phyloP scores from a whole-genome alignment of 2,329 filamentous ascomycete species.

The Parasarocladium wereldwijsianum region DNA sequence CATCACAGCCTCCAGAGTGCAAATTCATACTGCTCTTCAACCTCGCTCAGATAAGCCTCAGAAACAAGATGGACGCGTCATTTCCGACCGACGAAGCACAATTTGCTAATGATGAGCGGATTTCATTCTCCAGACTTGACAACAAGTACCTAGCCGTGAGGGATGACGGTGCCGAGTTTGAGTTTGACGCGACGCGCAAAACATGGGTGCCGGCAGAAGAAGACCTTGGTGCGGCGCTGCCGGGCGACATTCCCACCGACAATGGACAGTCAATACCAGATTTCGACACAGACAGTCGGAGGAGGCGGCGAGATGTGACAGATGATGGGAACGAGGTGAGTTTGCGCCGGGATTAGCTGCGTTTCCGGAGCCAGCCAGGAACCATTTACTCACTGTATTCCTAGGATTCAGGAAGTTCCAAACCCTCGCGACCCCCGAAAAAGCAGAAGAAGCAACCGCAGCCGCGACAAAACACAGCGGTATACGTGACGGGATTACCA shows the following conservation, averaged over 20 bases:
- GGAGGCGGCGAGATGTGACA: slow-evolving; percentile 2
- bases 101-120: slow-evolving; percentile 66
- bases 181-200: slow-evolving; percentile 57
- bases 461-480: slow-evolving; percentile 64
- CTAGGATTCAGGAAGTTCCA: slow-evolving; percentile 22
- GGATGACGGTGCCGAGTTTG: slow-evolving; percentile 72
- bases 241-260: slow-evolving; percentile 2
- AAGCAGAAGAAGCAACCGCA: slow-evolving; percentile 32
- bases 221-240: slow-evolving; percentile 10
- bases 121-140: slow-evolving; percentile 75
- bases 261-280: slow-evolving; percentile 7
- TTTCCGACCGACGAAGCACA: slow-evolving; percentile 49
- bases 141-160: slow-evolving; percentile 73
- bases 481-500: slow-evolving; percentile 85
- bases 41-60: no score
- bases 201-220: slow-evolving; percentile 60
- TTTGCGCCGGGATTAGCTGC: no score
- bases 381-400: no score
- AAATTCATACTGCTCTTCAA: no score
- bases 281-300: background rate
- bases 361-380: no score
- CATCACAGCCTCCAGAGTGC: no score
- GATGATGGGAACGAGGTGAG: slow-evolving; percentile 4
- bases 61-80: slow-evolving; percentile 18
- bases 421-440: slow-evolving; percentile 24